Percentiles rank a stretch among this genome's conserved stretches.
phyloP scores from a whole-genome alignment of 1,284 basidiomycete species.

The Phenoliferia sp. region DNA sequence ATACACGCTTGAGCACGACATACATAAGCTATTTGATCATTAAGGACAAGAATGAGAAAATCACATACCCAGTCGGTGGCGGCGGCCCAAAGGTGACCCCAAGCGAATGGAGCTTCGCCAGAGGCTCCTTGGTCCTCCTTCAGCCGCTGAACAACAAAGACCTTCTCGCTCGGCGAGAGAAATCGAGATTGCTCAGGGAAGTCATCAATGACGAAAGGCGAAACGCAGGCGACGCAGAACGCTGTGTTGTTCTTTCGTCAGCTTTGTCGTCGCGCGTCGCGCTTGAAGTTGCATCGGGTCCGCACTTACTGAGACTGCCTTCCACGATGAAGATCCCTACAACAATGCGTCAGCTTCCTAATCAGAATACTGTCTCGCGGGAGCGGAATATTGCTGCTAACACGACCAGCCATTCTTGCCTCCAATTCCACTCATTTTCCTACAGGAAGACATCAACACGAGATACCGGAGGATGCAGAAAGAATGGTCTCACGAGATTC shows the following conservation, averaged over 20 bases:
- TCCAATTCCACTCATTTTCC: slow-evolving; percentile 22
- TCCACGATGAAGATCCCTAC: slow-evolving; percentile 45
- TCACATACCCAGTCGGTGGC: slow-evolving; percentile 41
- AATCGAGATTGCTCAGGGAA: slow-evolving; percentile 45
- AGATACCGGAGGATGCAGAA: neutral
- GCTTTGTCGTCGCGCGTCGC: neutral
- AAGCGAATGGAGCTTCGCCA: slow-evolving; percentile 39
- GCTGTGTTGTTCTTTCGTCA: neutral
- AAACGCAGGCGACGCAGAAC: neutral
- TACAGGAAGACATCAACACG: neutral
- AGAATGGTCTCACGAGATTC: neutral
- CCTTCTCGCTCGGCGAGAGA: slow-evolving; percentile 36
- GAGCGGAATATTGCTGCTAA: neutral
- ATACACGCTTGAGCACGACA: neutral
- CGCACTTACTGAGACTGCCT: slow-evolving; percentile 41
- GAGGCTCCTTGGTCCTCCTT: slow-evolving; percentile 42
- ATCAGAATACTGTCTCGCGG: no score
- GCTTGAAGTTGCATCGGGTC: neutral
- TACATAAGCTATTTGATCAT: no score
- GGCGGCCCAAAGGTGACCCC: slow-evolving; percentile 38
- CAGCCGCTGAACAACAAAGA: slow-evolving; percentile 43
- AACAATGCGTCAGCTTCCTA: neutral
- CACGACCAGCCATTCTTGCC: slow-evolving; percentile 22
- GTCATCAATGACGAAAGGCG: slow-evolving; percentile 42
- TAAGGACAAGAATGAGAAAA: no score